Base-by-base conservation (phyloP, 2,329 filamentous ascomycete genomes). In the Ceratocystis harringtonii region DNA sequence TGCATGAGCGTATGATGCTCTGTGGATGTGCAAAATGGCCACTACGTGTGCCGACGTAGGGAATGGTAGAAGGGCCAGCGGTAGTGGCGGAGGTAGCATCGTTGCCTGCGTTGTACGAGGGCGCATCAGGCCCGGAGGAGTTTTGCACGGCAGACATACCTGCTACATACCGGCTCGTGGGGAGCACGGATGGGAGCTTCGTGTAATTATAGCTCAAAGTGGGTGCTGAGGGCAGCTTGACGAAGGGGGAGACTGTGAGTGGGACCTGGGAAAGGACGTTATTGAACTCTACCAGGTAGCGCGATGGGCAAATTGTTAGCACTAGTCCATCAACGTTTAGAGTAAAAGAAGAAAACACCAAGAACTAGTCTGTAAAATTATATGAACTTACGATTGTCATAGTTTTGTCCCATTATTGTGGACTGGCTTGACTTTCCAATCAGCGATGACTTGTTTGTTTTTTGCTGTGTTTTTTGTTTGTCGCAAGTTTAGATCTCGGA, bases 181-280 rank as follows among this genome's bases (percentile, higher is more conserved):
- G 92, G 0, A 97, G 83, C 1, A 90, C 88, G 0, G 90, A 92
- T 0, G 92, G 90, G 72, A 97, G 87, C 10, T 85, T 82, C 73
- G 92, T 92, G 81, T 96, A 97, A 70, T 90, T 95, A 78, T 97
- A 97, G 28, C 94, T 92, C 6, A 99, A 84, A 0, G 92, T 96
- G 22, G 92, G 89, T 30, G 92, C 88, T 36, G 89, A 87, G 10
- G 94, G 94, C 41, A 99, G 86, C 68, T 87, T 88, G 71, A 97
- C 84, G 78, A 96, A 96, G 30, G 94, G 94, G 2, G 92, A 96
- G 57, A 97, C 91, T 62, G 91, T 95, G 65, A 99, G 79, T 36
- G 94, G 91, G 50, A 97, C 85, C 77, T 99, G 94, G 70, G 92
- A 89, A 60, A 99, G 85, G 69, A 96, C 84, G 17, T 88, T 89